Base-by-base conservation (phyloP, 495 filamentous ascomycete genomes). In the Achaetomiella virescens region DNA sequence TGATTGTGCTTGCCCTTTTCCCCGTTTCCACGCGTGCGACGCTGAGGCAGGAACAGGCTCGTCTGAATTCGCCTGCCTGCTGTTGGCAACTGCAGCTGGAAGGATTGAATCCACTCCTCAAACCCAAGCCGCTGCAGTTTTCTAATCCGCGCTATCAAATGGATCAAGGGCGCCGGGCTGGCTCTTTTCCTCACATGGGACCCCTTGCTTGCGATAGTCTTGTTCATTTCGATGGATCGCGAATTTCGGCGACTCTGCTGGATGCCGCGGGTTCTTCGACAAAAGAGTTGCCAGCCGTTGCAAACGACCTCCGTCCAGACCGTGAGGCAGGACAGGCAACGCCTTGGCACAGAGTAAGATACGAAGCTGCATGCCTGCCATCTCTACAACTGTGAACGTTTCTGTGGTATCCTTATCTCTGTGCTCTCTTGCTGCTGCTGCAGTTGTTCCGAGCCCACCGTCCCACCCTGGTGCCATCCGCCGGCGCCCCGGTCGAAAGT, bases 391-490 rank as follows among this genome's bases (percentile, higher is more conserved):
- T 8, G 31, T 18, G 38, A n/a, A 20, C 38, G 10, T 2, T n/a
- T 35, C 31, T 35, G 36, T 38, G 36, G 36, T 12, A 38, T 38
- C 17, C 36, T n/a, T 8, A 15, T n/a, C 36, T n/a, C 12, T n/a
- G 36, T 38, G 36, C 36, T 38, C 36, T 14, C 12, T 11, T 38
- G 36, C 36, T 3, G 36, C 8, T 38, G 36, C 36, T 38, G 38
- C 14, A 10, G 0, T 43, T 42, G 22, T 20, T 45, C 12, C 27
- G 17, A 48, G 11, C 22, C 31, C n/a, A 12, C 41, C 27, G 41
- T 22, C 40, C 41, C 31, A 35, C 52, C 21, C 52, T 40, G 42
- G 52, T 43, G 52, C 52, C 52, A 54, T 36, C 31, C 20, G 37
- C 20, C 48, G 53, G 31, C 41, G 36, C 56, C 56, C 43, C 12